Base-by-base conservation (phyloP, 345 rosid genomes). In the Aquilaria malaccensis region DNA sequence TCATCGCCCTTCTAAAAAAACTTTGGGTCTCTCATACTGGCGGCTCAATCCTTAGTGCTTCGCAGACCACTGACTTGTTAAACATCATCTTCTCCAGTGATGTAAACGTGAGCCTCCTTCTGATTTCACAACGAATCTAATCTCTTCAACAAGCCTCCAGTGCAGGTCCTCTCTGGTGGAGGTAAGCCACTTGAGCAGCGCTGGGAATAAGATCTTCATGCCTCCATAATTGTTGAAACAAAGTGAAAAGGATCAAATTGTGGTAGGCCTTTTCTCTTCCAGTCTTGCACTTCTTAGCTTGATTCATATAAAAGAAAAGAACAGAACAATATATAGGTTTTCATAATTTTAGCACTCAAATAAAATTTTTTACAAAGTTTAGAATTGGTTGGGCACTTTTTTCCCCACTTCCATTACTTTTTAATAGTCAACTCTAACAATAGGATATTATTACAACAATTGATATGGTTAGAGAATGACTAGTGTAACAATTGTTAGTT, bases 181-280 rank as follows among this genome's bases (percentile, higher is more conserved):
- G 12, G 66, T 79, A 15, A 81, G 73, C 76, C 79, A 70, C 68
- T 76, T 76, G 72, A 81, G 67, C 67, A 81, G 2, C 1, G 69
- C 48, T 0, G 86, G 81, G 13, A 81, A 72, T 2, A 47, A 9
- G 7, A 58, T 30, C 15, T 72, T 72, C 54, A 68, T 14, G 3
- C 81, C 86, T 2, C 83, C 86, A 15, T 67, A 79, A 10, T 78
- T 58, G 11, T 77, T 81, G 2, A 81, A 79, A 6, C 59, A 22
- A 56, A 7, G 74, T 65, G 0, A 74, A 49, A 65, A 81, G 79
- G 3, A 81, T 67, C 5, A 81, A 59, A 63, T 79, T 81, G 49
- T 79, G 81, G 46, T 81, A 81, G 14, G 86, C 81, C 66, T 76
- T 83, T 0, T 72, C 80, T 59, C 68, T 65, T 31, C 50, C 2